These are phyloP conservation scores for Beauveria brongniartii DNA, from an alignment of 2,329 filamentous ascomycete genomes.

Conservation along the genomic window DNA sequence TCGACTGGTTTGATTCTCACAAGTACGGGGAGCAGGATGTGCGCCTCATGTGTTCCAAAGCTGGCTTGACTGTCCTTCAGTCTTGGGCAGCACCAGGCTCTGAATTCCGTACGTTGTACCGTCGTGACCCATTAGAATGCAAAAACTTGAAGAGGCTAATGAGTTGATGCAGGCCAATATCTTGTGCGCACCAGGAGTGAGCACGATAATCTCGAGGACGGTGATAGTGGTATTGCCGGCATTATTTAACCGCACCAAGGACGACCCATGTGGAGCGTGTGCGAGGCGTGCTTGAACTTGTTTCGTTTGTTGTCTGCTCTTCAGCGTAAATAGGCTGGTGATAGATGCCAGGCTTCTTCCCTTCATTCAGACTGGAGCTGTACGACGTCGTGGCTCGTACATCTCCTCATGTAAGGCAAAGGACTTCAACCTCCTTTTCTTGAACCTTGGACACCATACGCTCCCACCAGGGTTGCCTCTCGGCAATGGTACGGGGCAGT, in stretches of 20 bases:
- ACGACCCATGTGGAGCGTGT: no score
- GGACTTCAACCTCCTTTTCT: conserved; percentile 24
- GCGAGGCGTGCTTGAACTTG: not conserved
- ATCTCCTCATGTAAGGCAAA: conserved; percentile 30
- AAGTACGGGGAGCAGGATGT: conserved; percentile 31
- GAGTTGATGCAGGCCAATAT: conserved; percentile 26
- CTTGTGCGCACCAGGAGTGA: conserved; percentile 25
- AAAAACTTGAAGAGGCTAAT: not conserved
- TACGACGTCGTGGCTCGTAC: not conserved
- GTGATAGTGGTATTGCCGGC: conserved; percentile 30
- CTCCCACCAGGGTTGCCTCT: conserved; percentile 33
- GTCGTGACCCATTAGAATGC: not conserved
- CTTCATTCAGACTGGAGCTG: not conserved
- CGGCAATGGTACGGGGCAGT: conserved; percentile 19
- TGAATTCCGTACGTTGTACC: conserved; percentile 28
- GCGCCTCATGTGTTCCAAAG: conserved; percentile 30
- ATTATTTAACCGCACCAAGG: not conserved
- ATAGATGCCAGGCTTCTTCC: not conserved
- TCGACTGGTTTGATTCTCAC: conserved; percentile 38
- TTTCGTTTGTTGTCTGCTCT: not conserved
- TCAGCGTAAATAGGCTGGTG: not conserved
- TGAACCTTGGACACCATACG: conserved; percentile 26
- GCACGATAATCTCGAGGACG: conserved; percentile 25
- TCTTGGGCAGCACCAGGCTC: conserved; percentile 30
- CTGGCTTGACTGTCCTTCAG: conserved; percentile 27